phyloP scores from a whole-genome alignment of 768 basidiomycete species.

The Tylopilus intermedius region DNA sequence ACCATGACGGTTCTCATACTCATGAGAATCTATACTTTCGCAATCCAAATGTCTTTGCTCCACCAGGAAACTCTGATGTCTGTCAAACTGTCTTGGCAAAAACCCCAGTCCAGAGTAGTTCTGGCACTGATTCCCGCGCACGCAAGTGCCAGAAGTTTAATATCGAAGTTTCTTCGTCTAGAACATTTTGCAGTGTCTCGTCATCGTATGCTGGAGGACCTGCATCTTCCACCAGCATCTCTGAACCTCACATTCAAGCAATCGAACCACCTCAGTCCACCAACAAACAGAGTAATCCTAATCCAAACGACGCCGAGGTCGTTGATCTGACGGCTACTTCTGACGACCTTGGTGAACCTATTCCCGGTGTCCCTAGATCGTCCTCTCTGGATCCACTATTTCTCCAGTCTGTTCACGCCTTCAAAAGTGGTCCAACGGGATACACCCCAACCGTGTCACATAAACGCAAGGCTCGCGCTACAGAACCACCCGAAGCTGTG shows the following conservation, averaged over 20 bases:
- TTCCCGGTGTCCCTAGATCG: constrained; percentile 10
- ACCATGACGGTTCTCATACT: not conserved
- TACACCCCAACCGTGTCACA: not conserved
- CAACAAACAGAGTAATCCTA: not conserved
- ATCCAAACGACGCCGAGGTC: constrained; percentile 16
- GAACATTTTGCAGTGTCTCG: not conserved
- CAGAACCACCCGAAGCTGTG: constrained; percentile 8
- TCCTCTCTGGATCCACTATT: constrained; percentile 27
- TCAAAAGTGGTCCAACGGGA: constrained; percentile 18
- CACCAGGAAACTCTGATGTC: constrained; percentile 24
- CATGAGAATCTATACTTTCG: constrained; percentile 19
- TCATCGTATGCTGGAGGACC: not conserved
- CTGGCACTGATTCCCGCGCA: not conserved
- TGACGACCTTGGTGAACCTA: constrained; percentile 22
- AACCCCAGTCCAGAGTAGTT: not conserved
- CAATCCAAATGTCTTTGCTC: constrained; percentile 4
- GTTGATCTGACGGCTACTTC: constrained; percentile 16
- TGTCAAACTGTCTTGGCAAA: constrained; percentile 19
- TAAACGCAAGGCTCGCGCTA: constrained; percentile 25
- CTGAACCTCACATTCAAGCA: constrained; percentile 24
- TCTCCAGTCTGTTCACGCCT: constrained; percentile 11
- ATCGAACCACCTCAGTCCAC: constrained; percentile 2
- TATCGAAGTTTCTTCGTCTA: not conserved
- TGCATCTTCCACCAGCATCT: not conserved
- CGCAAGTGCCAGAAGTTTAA: constrained; percentile 26